Evolutionary conservation across 1,284 basidiomycete genomes (phyloP).

Genomic region (Lentinula novae-zelandiae): DNA sequence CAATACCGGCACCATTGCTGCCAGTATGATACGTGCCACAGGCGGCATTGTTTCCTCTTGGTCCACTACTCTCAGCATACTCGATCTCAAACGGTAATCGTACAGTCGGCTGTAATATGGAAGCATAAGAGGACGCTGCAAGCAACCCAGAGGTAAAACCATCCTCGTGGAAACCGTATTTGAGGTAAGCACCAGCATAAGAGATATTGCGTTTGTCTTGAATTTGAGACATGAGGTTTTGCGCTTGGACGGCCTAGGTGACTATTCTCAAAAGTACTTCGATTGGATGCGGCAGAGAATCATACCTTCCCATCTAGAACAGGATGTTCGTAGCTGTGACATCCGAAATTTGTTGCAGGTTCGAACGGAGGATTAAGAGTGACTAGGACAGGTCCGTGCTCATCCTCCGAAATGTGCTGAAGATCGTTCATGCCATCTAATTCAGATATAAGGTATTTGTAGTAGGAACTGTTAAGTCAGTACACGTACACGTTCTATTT

Average conservation of each 20-base stretch:
- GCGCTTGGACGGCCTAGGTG: slow-evolving; percentile 53
- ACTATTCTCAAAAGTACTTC: neutral
- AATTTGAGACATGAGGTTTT: slow-evolving; percentile 50
- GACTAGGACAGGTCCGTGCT: slow-evolving; percentile 69
- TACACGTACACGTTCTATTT: slow-evolving; percentile 40
- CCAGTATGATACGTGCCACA: slow-evolving; percentile 11
- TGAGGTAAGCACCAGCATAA: slow-evolving; percentile 78
- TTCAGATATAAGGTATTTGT: slow-evolving; percentile 16
- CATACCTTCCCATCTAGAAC: slow-evolving; percentile 48
- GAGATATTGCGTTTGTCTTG: slow-evolving; percentile 66
- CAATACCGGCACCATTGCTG: neutral
- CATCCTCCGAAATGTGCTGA: slow-evolving; percentile 59
- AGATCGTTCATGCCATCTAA: slow-evolving; percentile 78
- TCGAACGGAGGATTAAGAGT: slow-evolving; percentile 75
- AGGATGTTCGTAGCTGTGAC: slow-evolving; percentile 70
- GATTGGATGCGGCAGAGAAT: neutral
- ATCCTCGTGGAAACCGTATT: slow-evolving; percentile 82
- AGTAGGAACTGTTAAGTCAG: slow-evolving; percentile 3
- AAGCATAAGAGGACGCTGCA: slow-evolving; percentile 27
- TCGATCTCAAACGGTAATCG: slow-evolving; percentile 13
- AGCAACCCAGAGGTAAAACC: slow-evolving; percentile 67
- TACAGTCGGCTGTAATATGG: slow-evolving; percentile 2
- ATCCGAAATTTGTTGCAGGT: slow-evolving; percentile 46
- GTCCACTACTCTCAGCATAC: slow-evolving; percentile 9
- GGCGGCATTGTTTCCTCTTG: neutral